A percentile compares a stretch with the other conserved stretches of the same genome.
phyloP scores from a whole-genome alignment of 1,284 basidiomycete species.

The Cutaneotrichosporon sp. region DNA sequence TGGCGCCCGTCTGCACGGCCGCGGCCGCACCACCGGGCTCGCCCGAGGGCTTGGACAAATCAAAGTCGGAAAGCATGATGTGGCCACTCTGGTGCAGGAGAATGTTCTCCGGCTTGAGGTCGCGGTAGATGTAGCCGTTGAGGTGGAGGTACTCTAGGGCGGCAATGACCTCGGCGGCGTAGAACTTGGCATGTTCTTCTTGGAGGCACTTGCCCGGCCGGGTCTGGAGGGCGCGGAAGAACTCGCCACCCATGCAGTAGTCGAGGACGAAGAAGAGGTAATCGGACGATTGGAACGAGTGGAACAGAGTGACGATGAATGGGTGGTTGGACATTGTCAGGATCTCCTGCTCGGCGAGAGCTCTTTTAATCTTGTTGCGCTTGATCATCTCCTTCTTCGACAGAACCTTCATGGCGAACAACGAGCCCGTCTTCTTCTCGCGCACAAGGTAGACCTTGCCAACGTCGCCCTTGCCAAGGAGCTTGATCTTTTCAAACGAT shows the following conservation, averaged over 20 bases:
- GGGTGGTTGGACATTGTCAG: slow-evolving; percentile 94
- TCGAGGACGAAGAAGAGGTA: slow-evolving; percentile 98
- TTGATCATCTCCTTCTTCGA: slow-evolving; percentile 99
- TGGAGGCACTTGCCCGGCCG: slow-evolving; percentile 92
- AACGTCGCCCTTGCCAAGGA: slow-evolving; percentile 93
- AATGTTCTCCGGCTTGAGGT: slow-evolving; percentile 99
- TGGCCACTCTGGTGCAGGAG: slow-evolving; percentile 97
- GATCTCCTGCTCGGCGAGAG: slow-evolving; percentile 94
- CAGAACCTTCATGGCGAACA: slow-evolving; percentile 96
- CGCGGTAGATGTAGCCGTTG: slow-evolving; percentile 99
- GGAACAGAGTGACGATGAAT: slow-evolving; percentile 95
- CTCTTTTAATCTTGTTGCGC: slow-evolving; percentile 95
- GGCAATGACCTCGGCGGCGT: slow-evolving; percentile 97
- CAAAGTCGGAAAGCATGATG: slow-evolving; percentile 99
- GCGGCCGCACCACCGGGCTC: slow-evolving; percentile 84
- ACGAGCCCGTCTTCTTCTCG: slow-evolving; percentile 89
- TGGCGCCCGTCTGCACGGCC: slow-evolving; percentile 79
- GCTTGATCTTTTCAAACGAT: slow-evolving; percentile 90
- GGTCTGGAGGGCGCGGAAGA: slow-evolving; percentile 94
- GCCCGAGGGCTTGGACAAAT: slow-evolving; percentile 92
- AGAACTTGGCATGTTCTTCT: slow-evolving; percentile 94
- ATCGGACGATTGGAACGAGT: slow-evolving; percentile 96
- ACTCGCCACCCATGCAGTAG: slow-evolving; percentile 99
- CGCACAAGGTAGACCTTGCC: slow-evolving; percentile 93
- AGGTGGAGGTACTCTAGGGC: slow-evolving; percentile 97